phyloP scores from a whole-genome alignment of 108 stramenopile genomes.

The Nitzschia sp. region DNA sequence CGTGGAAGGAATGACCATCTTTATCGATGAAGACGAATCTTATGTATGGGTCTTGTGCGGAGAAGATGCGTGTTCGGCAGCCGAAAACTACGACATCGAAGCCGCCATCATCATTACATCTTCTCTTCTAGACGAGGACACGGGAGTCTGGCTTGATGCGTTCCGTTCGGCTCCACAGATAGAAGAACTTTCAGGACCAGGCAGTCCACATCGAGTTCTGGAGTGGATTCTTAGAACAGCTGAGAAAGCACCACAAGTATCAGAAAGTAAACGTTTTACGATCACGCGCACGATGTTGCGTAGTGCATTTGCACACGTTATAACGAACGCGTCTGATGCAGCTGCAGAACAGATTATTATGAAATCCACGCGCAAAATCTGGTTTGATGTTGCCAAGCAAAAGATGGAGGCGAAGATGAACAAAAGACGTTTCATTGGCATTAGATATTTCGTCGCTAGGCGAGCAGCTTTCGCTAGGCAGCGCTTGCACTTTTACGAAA shows the following conservation, averaged over 20 bases:
- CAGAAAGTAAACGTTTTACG: neutral
- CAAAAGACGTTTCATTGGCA: neutral
- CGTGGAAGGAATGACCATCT: neutral
- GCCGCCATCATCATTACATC: neutral
- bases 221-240: slow-evolving; percentile 2
- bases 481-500: neutral
- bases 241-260: neutral
- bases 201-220: neutral
- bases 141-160: slow-evolving; percentile 10
- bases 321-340: neutral
- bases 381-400: slow-evolving; percentile 15
- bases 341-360: neutral
- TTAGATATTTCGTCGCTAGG: neutral
- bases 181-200: neutral
- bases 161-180: neutral
- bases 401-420: slow-evolving; percentile 3
- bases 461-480: slow-evolving; percentile 1
- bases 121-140: slow-evolving; percentile 9
- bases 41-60: slow-evolving; percentile 16
- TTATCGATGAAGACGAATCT: slow-evolving; percentile 20
- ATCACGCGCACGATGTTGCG: slow-evolving; percentile 17
- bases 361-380: slow-evolving; percentile 1
- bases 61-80: slow-evolving; percentile 1
- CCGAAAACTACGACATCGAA: slow-evolving; percentile 18
- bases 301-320: neutral